Percentiles rank a stretch among this genome's conserved stretches.
These are phyloP conservation scores for Atkinsonella texensis DNA, from an alignment of 2,329 filamentous ascomycete genomes.

Conservation along the genomic window DNA sequence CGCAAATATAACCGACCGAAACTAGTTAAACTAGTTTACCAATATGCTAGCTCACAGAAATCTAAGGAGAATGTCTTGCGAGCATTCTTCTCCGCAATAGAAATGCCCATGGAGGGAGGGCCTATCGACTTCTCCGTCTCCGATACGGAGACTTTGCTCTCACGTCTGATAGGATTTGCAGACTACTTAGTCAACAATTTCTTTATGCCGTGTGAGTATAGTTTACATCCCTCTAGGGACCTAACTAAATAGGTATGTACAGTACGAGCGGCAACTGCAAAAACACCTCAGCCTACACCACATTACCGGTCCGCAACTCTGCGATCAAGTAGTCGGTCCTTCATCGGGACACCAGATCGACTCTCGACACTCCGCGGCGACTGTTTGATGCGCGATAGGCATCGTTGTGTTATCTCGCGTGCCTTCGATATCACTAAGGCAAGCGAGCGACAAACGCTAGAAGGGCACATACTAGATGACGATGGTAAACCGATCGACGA, in stretches of 20 bases:
- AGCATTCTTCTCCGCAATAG: too few species aligned
- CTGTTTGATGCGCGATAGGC: conserved; percentile 6
- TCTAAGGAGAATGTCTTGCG: too few species aligned
- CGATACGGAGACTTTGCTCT: too few species aligned
- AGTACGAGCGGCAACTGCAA: conserved; percentile 2
- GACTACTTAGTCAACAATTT: conserved; percentile 7
- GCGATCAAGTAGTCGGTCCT: not conserved
- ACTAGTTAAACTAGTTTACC: too few species aligned
- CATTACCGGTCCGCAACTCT: conserved; percentile 1
- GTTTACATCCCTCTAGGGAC: not conserved
- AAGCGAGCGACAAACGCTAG: not conserved
- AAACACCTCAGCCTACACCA: conserved; percentile 2
- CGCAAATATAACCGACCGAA: too few species aligned
- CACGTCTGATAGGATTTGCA: not conserved
- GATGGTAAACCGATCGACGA: not conserved
- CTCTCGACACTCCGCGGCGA: conserved; percentile 4
- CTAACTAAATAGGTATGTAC: not conserved
- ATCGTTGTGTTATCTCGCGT: conserved; percentile 8
- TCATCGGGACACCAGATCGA: conserved; percentile 4
- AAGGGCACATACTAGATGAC: too few species aligned
- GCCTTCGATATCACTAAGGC: conserved; percentile 4
- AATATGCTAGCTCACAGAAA: too few species aligned
- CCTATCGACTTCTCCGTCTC: too few species aligned
- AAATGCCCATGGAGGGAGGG: too few species aligned
- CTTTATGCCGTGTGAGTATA: conserved; percentile 5